These are phyloP conservation scores for Sporobolus alterniflorus DNA, from an alignment of 202 grass and related monocot genomes.

Conservation along the genomic window DNA sequence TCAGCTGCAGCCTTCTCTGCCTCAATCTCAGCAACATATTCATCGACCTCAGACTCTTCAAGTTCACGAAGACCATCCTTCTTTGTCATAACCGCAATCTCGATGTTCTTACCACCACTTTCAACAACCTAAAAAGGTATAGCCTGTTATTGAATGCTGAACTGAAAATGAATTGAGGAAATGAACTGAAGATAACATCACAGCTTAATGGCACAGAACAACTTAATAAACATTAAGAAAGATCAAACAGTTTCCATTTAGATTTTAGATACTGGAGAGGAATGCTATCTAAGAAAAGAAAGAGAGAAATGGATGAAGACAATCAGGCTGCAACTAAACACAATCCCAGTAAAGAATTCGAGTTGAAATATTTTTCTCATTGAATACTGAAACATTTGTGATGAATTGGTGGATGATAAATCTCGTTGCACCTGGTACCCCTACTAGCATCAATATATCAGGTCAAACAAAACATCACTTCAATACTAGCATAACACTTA, in stretches of 20 bases:
- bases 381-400: neutral
- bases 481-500: neutral
- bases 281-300: neutral
- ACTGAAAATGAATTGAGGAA: neutral
- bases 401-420: neutral
- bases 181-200: conserved; percentile 9
- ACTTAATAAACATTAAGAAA: neutral
- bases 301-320: neutral
- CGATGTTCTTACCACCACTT: conserved; percentile 92
- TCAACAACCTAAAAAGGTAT: conserved; percentile 67
- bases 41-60: conserved; percentile 74
- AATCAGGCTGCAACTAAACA: neutral
- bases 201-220: neutral
- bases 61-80: conserved; percentile 70
- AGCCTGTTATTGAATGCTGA: neutral
- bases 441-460: neutral
- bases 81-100: conserved; percentile 76
- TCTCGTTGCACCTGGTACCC: neutral
- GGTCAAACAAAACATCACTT: neutral
- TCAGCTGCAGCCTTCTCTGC: conserved; percentile 92
- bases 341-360: neutral
- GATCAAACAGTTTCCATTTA: neutral
- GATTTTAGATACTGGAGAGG: neutral
- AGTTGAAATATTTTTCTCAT: neutral
- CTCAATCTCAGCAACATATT: conserved; percentile 81